Evolutionary conservation across 2,329 filamentous ascomycete genomes (phyloP).

Genomic region (Claviceps fusiformis): DNA sequence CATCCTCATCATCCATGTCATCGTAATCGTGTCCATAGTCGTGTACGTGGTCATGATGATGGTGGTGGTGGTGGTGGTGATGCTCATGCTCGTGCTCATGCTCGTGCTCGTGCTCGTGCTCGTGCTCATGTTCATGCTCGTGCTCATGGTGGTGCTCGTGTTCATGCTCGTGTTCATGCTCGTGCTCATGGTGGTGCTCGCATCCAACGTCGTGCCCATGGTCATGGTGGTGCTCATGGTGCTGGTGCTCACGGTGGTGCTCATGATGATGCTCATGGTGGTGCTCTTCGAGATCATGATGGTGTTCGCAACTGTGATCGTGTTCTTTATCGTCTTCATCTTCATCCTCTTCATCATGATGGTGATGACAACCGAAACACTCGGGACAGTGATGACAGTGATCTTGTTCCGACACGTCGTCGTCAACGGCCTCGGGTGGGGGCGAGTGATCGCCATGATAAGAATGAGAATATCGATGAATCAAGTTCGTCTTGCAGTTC

Average conservation of each 20-base stretch:
- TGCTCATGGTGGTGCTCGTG: slow-evolving; percentile 22
- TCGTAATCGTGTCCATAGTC: slow-evolving; percentile 33
- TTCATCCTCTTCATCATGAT: slow-evolving; percentile 17
- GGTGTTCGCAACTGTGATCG: slow-evolving; percentile 9
- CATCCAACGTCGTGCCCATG: slow-evolving; percentile 15
- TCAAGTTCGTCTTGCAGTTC: slow-evolving; percentile 44
- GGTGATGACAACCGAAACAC: slow-evolving; percentile 14
- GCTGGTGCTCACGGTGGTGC: slow-evolving; percentile 20
- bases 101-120: slow-evolving; percentile 16
- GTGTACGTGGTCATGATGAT: slow-evolving; percentile 22
- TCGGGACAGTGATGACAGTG: slow-evolving; percentile 22
- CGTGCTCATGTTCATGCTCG: slow-evolving; percentile 16
- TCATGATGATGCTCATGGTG: not conserved
- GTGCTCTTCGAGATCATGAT: slow-evolving; percentile 12
- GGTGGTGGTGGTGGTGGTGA: slow-evolving; percentile 17
- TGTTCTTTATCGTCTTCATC: slow-evolving; percentile 8
- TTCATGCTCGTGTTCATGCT: slow-evolving; percentile 21
- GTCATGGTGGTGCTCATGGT: slow-evolving; percentile 14
- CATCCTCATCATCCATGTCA: slow-evolving; percentile 52
- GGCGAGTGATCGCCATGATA: slow-evolving; percentile 29
- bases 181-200: slow-evolving; percentile 24
- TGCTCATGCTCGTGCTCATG: slow-evolving; percentile 19
- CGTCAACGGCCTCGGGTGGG: slow-evolving; percentile 22
- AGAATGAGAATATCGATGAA: slow-evolving; percentile 38
- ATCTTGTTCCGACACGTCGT: slow-evolving; percentile 24